These are phyloP conservation scores for Poa annua DNA, from an alignment of 176 grass and related monocot genomes.

Conservation along the genomic window DNA sequence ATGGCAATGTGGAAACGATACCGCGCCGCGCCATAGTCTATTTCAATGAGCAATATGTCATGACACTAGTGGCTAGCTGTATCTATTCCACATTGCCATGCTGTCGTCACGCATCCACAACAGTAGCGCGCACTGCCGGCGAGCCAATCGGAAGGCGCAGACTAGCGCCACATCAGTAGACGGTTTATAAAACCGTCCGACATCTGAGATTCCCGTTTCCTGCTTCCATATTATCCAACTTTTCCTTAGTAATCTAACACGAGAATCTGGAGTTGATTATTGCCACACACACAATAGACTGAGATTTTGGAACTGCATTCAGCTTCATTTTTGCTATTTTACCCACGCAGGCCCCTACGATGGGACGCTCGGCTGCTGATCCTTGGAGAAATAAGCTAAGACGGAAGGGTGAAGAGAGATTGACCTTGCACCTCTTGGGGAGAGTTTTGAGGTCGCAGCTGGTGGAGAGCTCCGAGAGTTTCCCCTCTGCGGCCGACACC, in stretches of 20 bases:
- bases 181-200: too few species aligned
- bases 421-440: slow-evolving; percentile 42
- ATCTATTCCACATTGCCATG: neutral
- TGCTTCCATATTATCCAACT: too few species aligned
- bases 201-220: neutral
- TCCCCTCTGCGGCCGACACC: slow-evolving; percentile 31
- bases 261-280: neutral
- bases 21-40: neutral
- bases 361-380: too few species aligned
- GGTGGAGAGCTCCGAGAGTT: slow-evolving; percentile 19
- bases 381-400: neutral
- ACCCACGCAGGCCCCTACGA: neutral
- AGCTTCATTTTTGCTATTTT: neutral
- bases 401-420: neutral
- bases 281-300: neutral
- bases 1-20: neutral
- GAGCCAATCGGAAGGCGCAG: neutral
- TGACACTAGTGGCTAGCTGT: too few species aligned
- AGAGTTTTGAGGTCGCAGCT: slow-evolving; percentile 29
- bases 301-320: neutral
- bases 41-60: neutral
- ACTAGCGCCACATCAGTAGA: neutral
- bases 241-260: neutral
- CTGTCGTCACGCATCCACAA: neutral
- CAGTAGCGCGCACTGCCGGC: neutral